Conservation (phyloP, 306 rosid genomes). For the Bauhinia variegata region DNA sequence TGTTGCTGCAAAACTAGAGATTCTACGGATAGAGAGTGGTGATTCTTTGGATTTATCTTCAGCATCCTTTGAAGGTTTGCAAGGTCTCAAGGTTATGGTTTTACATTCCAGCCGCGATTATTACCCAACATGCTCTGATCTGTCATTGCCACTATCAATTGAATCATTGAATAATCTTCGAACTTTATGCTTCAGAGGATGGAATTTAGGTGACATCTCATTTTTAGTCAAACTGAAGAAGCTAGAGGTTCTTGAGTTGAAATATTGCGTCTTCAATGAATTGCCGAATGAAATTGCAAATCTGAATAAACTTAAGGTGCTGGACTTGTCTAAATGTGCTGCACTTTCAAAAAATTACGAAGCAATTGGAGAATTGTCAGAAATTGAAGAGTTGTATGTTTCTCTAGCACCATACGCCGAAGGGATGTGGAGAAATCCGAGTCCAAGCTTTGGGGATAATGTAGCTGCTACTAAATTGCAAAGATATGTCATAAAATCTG, state of each 20-base stretch:
- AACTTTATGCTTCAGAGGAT: neutral
- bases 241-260: conserved; percentile 34
- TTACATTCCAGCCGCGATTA: too few species aligned
- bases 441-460: neutral
- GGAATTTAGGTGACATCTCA: conserved; percentile 17
- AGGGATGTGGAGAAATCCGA: too few species aligned
- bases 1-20: conserved; percentile 32
- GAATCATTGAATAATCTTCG: conserved; percentile 17
- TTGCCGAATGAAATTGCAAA: neutral
- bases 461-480: neutral
- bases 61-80: conserved; percentile 12
- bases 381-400: neutral
- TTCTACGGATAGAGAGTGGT: neutral
- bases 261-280: neutral
- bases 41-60: neutral
- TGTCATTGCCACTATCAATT: conserved; percentile 19
- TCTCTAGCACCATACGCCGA: too few species aligned
- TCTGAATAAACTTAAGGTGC: neutral
- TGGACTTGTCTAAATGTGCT: neutral
- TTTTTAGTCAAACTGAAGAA: conserved; percentile 1
- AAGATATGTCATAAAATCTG: neutral
- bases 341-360: too few species aligned
- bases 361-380: neutral
- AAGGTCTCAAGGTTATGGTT: conserved; percentile 27
- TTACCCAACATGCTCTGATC: too few species aligned